Percentiles rank a stretch among this genome's conserved stretches.
phyloP scores from a whole-genome alignment of 345 rosid genomes.

The Camelina sativa region DNA sequence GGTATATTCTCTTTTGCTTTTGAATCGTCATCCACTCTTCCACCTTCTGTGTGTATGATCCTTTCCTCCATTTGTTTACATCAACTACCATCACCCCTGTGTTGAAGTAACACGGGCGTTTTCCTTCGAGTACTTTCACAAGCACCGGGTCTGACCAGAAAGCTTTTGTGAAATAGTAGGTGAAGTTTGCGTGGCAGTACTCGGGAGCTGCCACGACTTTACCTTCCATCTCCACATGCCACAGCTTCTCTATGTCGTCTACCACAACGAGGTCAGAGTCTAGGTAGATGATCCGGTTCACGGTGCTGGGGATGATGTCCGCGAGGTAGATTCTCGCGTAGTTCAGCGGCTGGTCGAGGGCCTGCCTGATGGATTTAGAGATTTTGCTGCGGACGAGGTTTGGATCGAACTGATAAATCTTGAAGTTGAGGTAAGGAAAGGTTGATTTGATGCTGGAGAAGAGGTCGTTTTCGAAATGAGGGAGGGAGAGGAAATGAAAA shows the following conservation, averaged over 20 bases:
- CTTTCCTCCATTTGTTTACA: constrained; percentile 63
- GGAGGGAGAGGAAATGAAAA: constrained; percentile 64
- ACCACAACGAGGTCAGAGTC: constrained; percentile 74
- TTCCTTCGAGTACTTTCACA: constrained; percentile 53
- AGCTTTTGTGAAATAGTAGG: constrained; percentile 52
- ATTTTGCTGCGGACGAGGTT: constrained; percentile 61
- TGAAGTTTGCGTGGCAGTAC: constrained; percentile 69
- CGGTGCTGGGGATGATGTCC: constrained; percentile 54
- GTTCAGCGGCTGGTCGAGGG: constrained; percentile 67
- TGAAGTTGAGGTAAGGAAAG: constrained; percentile 63
- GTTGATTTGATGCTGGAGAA: constrained; percentile 55
- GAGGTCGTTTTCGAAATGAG: constrained; percentile 51
- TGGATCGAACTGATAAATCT: constrained; percentile 57
- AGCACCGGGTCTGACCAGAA: constrained; percentile 60
- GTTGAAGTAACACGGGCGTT: constrained; percentile 67
- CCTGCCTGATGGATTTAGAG: constrained; percentile 62
- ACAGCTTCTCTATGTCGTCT: constrained; percentile 59
- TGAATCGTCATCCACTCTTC: constrained; percentile 70
- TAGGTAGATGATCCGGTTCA: constrained; percentile 55
- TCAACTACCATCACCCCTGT: constrained; percentile 77
- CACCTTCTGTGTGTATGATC: constrained; percentile 50
- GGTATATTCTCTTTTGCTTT: constrained; percentile 62
- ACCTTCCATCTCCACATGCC: constrained; percentile 59
- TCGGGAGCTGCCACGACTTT: constrained; percentile 71
- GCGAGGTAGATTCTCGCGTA: constrained; percentile 70